Evolutionary conservation across 257 asterid genomes (phyloP), one percentile per base, ranked within the genome.

Genomic region (Gardenia jasminoides): DNA sequence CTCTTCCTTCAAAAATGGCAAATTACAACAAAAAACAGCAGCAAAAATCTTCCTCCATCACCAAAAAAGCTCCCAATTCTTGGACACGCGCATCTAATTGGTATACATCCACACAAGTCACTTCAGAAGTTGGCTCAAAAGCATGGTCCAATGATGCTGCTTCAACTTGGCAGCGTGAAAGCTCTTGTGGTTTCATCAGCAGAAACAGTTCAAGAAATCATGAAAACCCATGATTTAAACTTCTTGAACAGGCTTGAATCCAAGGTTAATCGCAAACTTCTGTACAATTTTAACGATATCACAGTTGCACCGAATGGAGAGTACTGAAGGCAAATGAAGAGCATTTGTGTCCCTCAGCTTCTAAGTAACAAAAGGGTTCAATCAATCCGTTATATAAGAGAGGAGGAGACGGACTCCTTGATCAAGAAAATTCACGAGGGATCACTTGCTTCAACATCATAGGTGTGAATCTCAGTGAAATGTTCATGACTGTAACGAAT

Each of bases 61-160:
- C 82, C 82, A 39, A 56, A 66, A 66, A 79, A 46, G 31, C 67
- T 79, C n/a, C 82, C 78, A 22, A 11, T 79, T 36, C 24, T 79
- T 26, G 82, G 82, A 19, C 74, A 79, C 30, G 19, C 59, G n/a
- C 82, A 79, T 58, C 78, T 46, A 22, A 50, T 73, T 3, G 54
- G 83, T 16, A n/a, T n/a, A 0, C 7, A 43, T 62, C 78, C 82
- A 0, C 83, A 80, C 65, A 73, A 46, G 4, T 28, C 70, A 10
- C 83, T 80, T 28, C 75, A 73, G 0, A 9, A 46, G 6, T 19
- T 80, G 50, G 54, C 83, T 33, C 41, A 26, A 80, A 41, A 80
- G 50, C 36, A 80, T 46, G 83, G 83, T 13, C 75, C 75, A 26
- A 12, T 80, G 26, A 73, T 80, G 83, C 16, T 66, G 7, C 83